Conservation (phyloP, 345 rosid genomes). For the Lagerstroemia speciosa region DNA sequence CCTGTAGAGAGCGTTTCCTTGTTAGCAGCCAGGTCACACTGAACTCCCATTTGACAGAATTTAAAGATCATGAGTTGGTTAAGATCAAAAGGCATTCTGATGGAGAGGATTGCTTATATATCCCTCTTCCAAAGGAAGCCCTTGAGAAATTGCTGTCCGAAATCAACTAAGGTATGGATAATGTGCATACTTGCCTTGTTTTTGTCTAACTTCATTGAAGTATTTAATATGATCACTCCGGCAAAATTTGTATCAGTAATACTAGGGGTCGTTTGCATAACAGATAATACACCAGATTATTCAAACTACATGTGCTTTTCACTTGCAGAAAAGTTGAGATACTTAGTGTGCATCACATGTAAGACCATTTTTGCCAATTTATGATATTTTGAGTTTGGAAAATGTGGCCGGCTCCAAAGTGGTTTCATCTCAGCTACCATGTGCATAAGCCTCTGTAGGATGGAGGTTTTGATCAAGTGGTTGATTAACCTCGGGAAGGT, state of each 20-base stretch:
- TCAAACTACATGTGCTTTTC: too few species aligned
- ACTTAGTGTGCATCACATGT: too few species aligned
- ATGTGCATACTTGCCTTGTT: not conserved
- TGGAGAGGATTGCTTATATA: conserved; percentile 81
- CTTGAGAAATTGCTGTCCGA: conserved; percentile 57
- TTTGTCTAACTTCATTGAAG: not conserved
- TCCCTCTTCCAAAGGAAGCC: conserved; percentile 66
- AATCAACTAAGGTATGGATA: conserved; percentile 28
- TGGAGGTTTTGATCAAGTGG: not conserved
- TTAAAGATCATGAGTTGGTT: conserved; percentile 88
- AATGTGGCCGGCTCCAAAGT: too few species aligned
- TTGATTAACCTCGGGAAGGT: not conserved
- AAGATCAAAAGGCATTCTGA: conserved; percentile 63
- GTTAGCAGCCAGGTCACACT: conserved; percentile 87
- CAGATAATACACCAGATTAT: too few species aligned
- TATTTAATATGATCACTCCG: too few species aligned
- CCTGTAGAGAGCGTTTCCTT: conserved; percentile 69
- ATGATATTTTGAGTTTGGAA: too few species aligned
- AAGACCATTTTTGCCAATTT: too few species aligned
- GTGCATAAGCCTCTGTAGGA: not conserved
- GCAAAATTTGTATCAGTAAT: too few species aligned
- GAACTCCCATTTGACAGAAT: conserved; percentile 83
- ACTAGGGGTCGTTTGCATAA: too few species aligned
- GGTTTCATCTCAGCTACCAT: too few species aligned
- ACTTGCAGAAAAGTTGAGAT: too few species aligned